These are phyloP conservation scores for Phytophthora colocasiae DNA, from an alignment of 352 stramenopile genomes.

Conservation along the genomic window DNA sequence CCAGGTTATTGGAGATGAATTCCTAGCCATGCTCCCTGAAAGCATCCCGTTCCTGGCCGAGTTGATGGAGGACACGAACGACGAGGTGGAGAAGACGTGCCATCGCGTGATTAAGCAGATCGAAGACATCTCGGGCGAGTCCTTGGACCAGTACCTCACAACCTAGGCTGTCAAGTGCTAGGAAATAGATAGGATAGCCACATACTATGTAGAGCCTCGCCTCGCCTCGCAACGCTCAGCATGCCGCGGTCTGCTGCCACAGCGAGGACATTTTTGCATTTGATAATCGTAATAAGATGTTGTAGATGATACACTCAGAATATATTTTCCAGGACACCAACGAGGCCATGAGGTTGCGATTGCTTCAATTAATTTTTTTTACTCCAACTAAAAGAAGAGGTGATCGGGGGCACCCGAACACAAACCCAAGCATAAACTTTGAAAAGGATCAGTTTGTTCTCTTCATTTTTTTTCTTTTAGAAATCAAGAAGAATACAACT, in stretches of 20 bases:
- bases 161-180: conserved; percentile 35
- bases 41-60: conserved; percentile 91
- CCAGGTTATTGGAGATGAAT: conserved; percentile 88
- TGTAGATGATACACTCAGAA: conserved; percentile 30
- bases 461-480: too few relatives aligned
- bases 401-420: too few relatives aligned
- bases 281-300: conserved; percentile 42
- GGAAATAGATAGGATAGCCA: conserved; percentile 43
- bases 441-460: too few relatives aligned
- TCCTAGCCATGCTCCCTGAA: conserved; percentile 89
- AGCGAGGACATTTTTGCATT: conserved; percentile 34
- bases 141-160: conserved; percentile 89
- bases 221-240: conserved; percentile 5
- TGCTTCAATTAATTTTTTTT: too few relatives aligned
- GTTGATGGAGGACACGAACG: conserved; percentile 89
- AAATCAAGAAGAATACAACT: not conserved
- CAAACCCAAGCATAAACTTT: too few relatives aligned
- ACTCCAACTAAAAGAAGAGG: too few relatives aligned
- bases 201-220: conserved; percentile 34
- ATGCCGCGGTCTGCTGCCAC: conserved; percentile 5
- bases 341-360: too few relatives aligned
- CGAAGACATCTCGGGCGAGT: conserved; percentile 91
- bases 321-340: not conserved
- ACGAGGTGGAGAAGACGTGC: conserved; percentile 84
- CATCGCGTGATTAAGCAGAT: conserved; percentile 92